Percentiles rank a stretch among this genome's conserved stretches.
Evolutionary conservation across 345 rosid genomes (phyloP).

Genomic region (Mercurialis annua): DNA sequence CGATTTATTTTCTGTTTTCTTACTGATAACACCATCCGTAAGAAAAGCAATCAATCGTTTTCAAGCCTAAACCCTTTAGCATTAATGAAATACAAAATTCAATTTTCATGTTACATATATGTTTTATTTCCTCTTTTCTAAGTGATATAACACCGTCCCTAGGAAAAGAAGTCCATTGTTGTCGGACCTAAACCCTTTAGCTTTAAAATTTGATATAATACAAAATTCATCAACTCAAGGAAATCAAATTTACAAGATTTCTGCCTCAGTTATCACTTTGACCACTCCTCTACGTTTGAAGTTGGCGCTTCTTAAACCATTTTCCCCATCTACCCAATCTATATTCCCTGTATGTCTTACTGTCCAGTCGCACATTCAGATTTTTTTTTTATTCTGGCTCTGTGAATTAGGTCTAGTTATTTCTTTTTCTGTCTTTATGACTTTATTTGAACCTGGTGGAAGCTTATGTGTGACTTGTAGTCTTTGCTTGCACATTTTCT

Average conservation of each 20-base stretch:
- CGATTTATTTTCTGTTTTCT: background rate
- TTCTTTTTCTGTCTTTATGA: constrained; percentile 1
- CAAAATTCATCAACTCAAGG: background rate
- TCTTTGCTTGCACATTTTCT: background rate
- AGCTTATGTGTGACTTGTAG: background rate
- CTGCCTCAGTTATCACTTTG: background rate
- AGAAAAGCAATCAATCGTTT: background rate
- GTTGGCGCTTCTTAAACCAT: background rate
- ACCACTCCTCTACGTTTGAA: background rate
- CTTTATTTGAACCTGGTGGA: background rate
- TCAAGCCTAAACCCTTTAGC: background rate
- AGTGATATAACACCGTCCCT: background rate
- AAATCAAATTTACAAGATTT: background rate
- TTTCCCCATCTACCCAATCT: background rate
- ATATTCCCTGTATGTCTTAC: background rate
- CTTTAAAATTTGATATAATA: background rate
- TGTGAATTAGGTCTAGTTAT: background rate
- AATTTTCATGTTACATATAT: background rate
- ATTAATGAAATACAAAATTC: background rate
- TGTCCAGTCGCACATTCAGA: background rate
- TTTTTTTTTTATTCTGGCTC: background rate
- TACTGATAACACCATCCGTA: background rate
- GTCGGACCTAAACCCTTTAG: background rate
- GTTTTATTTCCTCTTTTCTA: background rate
- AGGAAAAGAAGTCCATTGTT: background rate